Evolutionary conservation across 495 filamentous ascomycete species (phyloP).

Genomic region (Xylaria intraflava): DNA sequence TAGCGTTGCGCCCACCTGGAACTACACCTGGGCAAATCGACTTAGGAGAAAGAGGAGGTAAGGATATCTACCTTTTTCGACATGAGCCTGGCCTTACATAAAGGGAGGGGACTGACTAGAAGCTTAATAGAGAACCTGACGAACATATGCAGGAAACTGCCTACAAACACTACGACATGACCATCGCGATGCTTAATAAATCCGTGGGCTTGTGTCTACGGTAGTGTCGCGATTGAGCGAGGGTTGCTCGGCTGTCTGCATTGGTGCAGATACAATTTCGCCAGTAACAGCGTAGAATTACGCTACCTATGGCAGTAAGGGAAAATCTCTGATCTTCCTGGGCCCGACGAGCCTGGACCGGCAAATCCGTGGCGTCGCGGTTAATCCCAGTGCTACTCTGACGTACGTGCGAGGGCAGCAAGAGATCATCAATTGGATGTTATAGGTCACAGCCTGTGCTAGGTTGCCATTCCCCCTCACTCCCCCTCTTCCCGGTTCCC

Average conservation of each 20-base stretch:
- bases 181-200: slow-evolving; percentile 65
- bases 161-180: slow-evolving; percentile 57
- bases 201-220: slow-evolving; percentile 61
- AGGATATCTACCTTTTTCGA: neutral
- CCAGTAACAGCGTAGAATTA: neutral
- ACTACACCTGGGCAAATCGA: neutral
- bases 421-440: neutral
- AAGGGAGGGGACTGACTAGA: slow-evolving; percentile 1
- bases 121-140: neutral
- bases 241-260: slow-evolving; percentile 1
- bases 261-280: neutral
- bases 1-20: neutral
- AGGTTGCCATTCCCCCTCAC: neutral
- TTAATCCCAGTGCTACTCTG: neutral
- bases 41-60: neutral
- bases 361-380: neutral
- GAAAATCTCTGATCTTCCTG: neutral
- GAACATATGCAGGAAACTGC: slow-evolving; percentile 19
- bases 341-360: neutral
- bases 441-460: too few relatives aligned
- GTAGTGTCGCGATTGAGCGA: slow-evolving; percentile 27
- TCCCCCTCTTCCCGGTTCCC: neutral
- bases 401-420: neutral
- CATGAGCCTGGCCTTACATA: neutral
- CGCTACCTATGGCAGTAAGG: neutral